Percentiles rank a stretch among this genome's conserved stretches.
These are phyloP conservation scores for Nannochloris sp. DNA, from an alignment of 139 green algal genomes.

Conservation along the genomic window DNA sequence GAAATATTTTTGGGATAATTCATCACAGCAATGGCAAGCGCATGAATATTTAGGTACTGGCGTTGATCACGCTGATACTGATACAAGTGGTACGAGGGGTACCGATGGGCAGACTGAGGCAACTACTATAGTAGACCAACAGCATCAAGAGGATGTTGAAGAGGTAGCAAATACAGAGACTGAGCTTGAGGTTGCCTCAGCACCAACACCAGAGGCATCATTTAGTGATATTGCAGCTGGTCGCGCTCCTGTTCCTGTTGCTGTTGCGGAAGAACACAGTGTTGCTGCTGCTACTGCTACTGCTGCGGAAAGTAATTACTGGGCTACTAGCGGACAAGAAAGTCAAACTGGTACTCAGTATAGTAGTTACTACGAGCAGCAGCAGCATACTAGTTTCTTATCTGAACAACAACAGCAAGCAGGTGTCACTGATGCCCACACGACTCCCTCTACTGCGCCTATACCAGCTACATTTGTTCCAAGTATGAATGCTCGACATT, in stretches of 20 bases:
- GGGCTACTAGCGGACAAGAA: background rate
- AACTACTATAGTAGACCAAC: too few relatives aligned
- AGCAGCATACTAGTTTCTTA: background rate
- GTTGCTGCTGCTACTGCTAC: background rate
- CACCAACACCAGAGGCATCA: too few relatives aligned
- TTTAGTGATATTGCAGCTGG: background rate
- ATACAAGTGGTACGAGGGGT: background rate
- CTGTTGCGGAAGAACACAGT: background rate
- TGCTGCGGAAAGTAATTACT: background rate
- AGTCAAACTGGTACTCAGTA: background rate
- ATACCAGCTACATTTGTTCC: too few relatives aligned
- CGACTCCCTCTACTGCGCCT: too few relatives aligned
- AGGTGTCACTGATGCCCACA: too few relatives aligned
- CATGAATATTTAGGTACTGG: background rate
- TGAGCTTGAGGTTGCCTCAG: too few relatives aligned
- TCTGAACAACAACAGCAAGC: background rate
- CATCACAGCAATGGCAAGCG: slow-evolving; percentile 7
- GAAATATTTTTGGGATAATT: slow-evolving; percentile 15
- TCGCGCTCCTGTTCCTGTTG: background rate
- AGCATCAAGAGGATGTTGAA: too few relatives aligned
- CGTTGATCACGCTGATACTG: background rate
- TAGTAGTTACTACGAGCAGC: background rate
- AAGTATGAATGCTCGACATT: too few relatives aligned
- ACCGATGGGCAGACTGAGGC: slow-evolving; percentile 1
- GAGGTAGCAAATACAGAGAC: background rate